Evolutionary conservation across 78 protist genomes (phyloP).

Genomic region (Thecamonas trahens): DNA sequence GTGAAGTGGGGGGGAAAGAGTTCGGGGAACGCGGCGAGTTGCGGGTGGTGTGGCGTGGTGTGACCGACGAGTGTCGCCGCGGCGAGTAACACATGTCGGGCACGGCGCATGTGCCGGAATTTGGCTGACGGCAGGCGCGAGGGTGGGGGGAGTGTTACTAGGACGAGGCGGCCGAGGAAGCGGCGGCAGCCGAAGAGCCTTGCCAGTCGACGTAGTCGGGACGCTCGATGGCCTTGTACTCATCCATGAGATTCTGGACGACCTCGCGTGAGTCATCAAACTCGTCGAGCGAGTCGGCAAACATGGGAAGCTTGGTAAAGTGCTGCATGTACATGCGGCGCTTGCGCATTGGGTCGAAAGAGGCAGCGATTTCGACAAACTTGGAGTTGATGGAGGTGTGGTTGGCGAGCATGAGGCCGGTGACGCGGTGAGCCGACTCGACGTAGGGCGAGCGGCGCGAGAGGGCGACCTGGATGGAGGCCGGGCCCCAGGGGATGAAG

Average conservation of each 20-base stretch:
- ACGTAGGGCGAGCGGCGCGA: conserved; percentile 79
- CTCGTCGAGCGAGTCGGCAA: conserved; percentile 75
- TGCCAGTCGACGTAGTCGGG: conserved; percentile 68
- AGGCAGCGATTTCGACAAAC: neutral
- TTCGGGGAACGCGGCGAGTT: no score
- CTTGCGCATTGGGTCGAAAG: conserved; percentile 66
- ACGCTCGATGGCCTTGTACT: conserved; percentile 80
- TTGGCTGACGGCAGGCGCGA: no score
- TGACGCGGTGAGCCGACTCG: conserved; percentile 81
- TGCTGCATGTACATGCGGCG: conserved; percentile 38
- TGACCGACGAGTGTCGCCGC: no score
- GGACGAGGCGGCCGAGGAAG: no score
- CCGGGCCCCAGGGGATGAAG: conserved; percentile 99
- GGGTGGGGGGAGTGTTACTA: no score
- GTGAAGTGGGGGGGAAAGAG: no score
- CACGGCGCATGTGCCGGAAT: no score
- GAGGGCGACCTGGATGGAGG: conserved; percentile 92
- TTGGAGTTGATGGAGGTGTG: conserved; percentile 87
- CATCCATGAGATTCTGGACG: conserved; percentile 73
- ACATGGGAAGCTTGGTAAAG: conserved; percentile 45
- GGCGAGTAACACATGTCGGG: no score
- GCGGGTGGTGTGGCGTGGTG: no score
- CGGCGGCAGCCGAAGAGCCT: no score
- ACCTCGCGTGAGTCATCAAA: conserved; percentile 72
- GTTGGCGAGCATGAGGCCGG: conserved; percentile 98